Base-by-base conservation (phyloP, 805 yeast genomes). In the Wickerhamiella lipophila region DNA sequence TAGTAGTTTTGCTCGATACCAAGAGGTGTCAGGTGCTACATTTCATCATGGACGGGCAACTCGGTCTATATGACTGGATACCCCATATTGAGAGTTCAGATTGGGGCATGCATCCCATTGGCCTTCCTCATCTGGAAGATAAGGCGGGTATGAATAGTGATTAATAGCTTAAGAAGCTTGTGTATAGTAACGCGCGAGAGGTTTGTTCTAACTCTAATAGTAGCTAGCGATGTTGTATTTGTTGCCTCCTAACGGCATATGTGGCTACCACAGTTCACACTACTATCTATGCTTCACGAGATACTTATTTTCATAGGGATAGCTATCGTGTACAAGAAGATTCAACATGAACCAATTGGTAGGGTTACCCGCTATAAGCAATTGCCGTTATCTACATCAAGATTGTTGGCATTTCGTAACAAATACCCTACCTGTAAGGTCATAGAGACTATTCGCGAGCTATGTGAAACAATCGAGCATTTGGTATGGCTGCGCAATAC, bases 71-170 rank as follows among this genome's bases (percentile, higher is more conserved):
- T n/a, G n/a, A n/a, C n/a, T n/a, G n/a, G n/a, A n/a, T n/a, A n/a
- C 26, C 26, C 26, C 26, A 23, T 23, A 23, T 23, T 8, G 8
- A 23, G 26, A 23, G 32, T 29, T 6, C 19, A 32, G 38, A 15
- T 32, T 32, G 38, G 38, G 38, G 38, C 38, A 32, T 32, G 38
- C 38, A 32, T 32, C 19, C 32, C 5, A 32, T 32, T 32, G 38
- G 38, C 19, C 19, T 32, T 18, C 19, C 19, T 32, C 6, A 32
- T 32, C 19, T 3, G 38, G 19, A 15, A 32, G 38, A 32, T 32
- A 32, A 32, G 19, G 38, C 18, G 38, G 19, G 11, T 6, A n/a
- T 9, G 13, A 12, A n/a, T 30, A 15, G 8, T 9, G 15, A 6
- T 8, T 9, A n/a, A 6, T 30, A 15, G 35, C 15, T n/a, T n/a